Evolutionary conservation across 441 rosid genomes (phyloP).

Genomic region (Syzygium syzygioides): DNA sequence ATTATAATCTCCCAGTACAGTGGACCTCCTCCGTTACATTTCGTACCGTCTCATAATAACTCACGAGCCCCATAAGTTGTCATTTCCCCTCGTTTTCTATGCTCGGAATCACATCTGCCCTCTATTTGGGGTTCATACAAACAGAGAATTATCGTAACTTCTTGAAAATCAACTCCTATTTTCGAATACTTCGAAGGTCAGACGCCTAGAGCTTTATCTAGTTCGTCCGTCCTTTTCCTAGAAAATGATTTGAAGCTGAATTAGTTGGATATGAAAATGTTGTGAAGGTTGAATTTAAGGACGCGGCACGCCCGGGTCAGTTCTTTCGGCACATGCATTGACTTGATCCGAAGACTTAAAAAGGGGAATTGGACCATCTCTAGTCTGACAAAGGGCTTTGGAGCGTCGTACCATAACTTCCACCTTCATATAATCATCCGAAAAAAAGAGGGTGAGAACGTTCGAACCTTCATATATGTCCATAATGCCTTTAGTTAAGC

Average conservation of each 20-base stretch:
- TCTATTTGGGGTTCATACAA: too few species aligned
- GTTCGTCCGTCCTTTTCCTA: not conserved
- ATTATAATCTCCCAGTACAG: not conserved
- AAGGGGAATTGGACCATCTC: not conserved
- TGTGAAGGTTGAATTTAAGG: not conserved
- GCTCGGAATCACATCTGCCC: too few species aligned
- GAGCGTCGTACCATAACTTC: not conserved
- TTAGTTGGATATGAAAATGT: not conserved
- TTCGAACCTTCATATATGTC: not conserved
- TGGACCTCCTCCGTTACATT: not conserved
- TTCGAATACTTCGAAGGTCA: not conserved
- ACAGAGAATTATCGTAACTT: not conserved
- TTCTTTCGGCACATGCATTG: not conserved
- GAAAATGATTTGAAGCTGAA: not conserved
- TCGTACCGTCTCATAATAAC: not conserved
- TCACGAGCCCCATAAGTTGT: not conserved
- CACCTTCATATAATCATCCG: not conserved
- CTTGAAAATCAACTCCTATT: not conserved
- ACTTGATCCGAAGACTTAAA: not conserved
- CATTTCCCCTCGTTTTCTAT: not conserved
- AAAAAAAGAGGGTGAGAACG: not conserved
- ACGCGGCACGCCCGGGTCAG: not conserved
- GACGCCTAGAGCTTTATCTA: not conserved
- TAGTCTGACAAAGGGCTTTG: not conserved
- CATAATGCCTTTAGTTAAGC: not conserved